Evolutionary conservation across 257 asterid genomes (phyloP).

Genomic region (Penstemon davidsonii): DNA sequence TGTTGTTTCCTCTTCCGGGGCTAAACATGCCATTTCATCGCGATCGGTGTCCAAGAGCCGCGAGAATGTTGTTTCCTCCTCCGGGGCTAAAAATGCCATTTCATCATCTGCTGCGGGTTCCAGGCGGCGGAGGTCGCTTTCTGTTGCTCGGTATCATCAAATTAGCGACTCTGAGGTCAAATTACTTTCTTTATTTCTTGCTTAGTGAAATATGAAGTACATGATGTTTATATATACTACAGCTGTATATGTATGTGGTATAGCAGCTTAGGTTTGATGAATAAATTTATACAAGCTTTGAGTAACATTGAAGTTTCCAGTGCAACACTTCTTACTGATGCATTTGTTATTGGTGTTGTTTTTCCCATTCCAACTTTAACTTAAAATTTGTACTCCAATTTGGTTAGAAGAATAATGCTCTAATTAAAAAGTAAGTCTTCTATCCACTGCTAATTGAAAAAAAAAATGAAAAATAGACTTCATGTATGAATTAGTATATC

Average conservation of each 20-base stretch:
- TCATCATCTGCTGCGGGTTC: conserved; percentile 41
- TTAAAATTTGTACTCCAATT: no score
- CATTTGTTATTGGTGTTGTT: no score
- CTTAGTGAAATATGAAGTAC: not conserved
- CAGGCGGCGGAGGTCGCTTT: conserved; percentile 4
- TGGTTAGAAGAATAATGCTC: no score
- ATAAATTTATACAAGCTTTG: no score
- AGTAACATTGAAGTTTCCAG: no score
- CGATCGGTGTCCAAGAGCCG: conserved; percentile 59
- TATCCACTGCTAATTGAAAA: no score
- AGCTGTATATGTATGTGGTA: not conserved
- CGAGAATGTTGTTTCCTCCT: conserved; percentile 29
- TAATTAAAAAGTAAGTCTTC: no score
- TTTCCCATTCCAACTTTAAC: no score
- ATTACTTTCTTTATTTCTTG: not conserved
- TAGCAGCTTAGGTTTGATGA: no score
- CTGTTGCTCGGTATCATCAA: not conserved
- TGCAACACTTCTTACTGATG: no score
- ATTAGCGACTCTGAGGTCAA: conserved; percentile 2
- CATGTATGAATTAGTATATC: no score
- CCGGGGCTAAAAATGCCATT: conserved; percentile 31
- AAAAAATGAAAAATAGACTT: no score
- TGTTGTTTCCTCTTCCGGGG: conserved; percentile 32
- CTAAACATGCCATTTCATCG: conserved; percentile 30
- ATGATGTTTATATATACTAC: not conserved